These are phyloP conservation scores for Corrigiola litoralis DNA, from an alignment of 179 eudicot genomes.

Conservation along the genomic window DNA sequence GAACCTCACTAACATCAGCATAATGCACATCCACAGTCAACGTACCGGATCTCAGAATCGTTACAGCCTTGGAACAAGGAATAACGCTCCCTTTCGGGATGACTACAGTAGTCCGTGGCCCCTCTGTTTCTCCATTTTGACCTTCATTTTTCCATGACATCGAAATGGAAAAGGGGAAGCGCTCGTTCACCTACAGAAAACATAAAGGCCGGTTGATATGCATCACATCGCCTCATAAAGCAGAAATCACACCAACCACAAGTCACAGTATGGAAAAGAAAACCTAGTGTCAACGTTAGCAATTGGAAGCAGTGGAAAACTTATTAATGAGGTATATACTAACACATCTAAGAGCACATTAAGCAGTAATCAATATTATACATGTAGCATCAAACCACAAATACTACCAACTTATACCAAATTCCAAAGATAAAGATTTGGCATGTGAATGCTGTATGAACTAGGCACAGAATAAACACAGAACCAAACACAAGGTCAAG, in stretches of 20 bases:
- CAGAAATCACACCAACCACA: background rate
- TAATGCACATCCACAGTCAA: constrained; percentile 66
- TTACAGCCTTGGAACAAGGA: constrained; percentile 79
- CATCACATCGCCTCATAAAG: background rate
- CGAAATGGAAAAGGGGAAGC: constrained; percentile 81
- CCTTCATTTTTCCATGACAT: constrained; percentile 84
- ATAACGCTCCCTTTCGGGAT: constrained; percentile 76
- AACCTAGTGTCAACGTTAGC: no score
- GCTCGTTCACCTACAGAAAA: constrained; percentile 66
- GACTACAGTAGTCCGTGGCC: constrained; percentile 62
- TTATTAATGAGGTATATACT: no score
- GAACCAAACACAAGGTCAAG: background rate
- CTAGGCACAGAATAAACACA: background rate
- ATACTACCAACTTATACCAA: no score
- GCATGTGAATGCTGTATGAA: no score
- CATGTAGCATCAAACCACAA: no score
- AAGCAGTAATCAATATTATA: no score
- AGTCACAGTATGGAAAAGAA: no score
- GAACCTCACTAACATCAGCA: constrained; percentile 77
- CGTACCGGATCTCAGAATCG: constrained; percentile 75
- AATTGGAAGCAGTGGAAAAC: no score
- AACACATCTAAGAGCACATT: no score
- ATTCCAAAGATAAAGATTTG: no score
- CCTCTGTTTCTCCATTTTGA: constrained; percentile 57
- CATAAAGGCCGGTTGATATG: background rate